Percentiles rank a stretch among this genome's conserved stretches.
phyloP scores from a whole-genome alignment of 2,329 filamentous ascomycete species.

The Penicillium sp. region DNA sequence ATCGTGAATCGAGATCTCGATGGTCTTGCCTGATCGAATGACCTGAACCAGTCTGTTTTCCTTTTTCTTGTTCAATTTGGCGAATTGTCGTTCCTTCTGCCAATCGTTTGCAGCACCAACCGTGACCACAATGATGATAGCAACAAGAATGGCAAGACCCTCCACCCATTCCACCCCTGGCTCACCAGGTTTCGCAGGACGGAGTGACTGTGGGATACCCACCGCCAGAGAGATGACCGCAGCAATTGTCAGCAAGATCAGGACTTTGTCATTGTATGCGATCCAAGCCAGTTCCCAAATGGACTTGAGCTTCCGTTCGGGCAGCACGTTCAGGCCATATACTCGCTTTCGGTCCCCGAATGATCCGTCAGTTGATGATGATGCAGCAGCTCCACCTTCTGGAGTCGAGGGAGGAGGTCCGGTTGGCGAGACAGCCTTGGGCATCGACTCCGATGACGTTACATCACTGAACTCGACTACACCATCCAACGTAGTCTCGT shows the following conservation, averaged over 20 bases:
- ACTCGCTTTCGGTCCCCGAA: conserved; percentile 71
- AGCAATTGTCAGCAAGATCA: conserved; percentile 73
- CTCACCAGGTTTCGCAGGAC: conserved; percentile 57
- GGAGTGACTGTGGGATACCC: conserved; percentile 73
- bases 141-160: conserved; percentile 78
- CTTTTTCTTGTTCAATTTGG: conserved; percentile 80
- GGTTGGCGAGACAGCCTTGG: conserved; percentile 39
- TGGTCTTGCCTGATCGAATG: conserved; percentile 73
- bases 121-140: conserved; percentile 75
- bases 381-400: conserved; percentile 17
- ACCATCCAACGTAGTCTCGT: conserved; percentile 70
- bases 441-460: conserved; percentile 23
- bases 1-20: conserved; percentile 73
- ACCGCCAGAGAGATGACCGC: conserved; percentile 76
- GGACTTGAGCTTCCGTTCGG: conserved; percentile 71
- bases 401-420: conserved; percentile 18
- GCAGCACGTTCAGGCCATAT: conserved; percentile 72
- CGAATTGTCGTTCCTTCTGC: conserved; percentile 81
- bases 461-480: conserved; percentile 71
- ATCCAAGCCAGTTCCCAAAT: conserved; percentile 77
- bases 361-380: conserved; percentile 42
- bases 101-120: conserved; percentile 82
- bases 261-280: conserved; percentile 80
- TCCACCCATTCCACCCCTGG: conserved; percentile 79
- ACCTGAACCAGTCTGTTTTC: conserved; percentile 77